Evolutionary conservation across 805 yeast species (phyloP), one percentile per base, ranked within the genome.

Genomic region (Pichia exigua): DNA sequence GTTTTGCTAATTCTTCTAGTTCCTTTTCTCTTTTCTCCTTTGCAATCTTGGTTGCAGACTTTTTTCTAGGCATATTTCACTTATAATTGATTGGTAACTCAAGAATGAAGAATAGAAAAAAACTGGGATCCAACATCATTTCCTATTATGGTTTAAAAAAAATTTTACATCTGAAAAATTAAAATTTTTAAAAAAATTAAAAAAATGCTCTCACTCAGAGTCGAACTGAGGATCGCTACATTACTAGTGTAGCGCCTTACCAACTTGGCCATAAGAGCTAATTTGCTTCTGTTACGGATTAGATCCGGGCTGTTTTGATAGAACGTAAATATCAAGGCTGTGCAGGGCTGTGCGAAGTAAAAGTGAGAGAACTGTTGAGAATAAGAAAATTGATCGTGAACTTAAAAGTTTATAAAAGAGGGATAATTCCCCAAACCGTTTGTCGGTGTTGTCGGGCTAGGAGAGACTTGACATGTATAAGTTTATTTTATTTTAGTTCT

Each of bases 1-100:
- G 30, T 15, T 43, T 28, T 21, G 32, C 39, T 15, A 35, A 27
- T 21, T 38, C 21, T 22, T 26, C 42, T 20, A 49, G 42, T 44
- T 46, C 54, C n/a, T 49, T 42, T 22, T 51, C 55, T 10, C 39
- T 55, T 24, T 73, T 76, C 54, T 76, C 82, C 63, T 71, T 74
- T 12, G 91, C 91, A 62, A 71, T 83, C 63, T 83, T 85, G 51
- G 90, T 73, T 42, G 91, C 90, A 24, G 92, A 84, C 75, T 87
- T 87, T 82, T 87, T 87, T 79, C 95, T 83, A 43, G 94, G 83
- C 95, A 87, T 87, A 38, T 15, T 45, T 46, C 17, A 20, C 11
- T 1, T 13, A n/a, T 39, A 8, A 6, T 32, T 24, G 15, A 12
- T n/a, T n/a, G 12, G 7, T 17, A n/a, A 4, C 20, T 20, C 20